Percentiles rank a stretch among this genome's conserved stretches.
Evolutionary conservation across 1,284 basidiomycete genomes (phyloP).

Genomic region (Earliella scabrosa): DNA sequence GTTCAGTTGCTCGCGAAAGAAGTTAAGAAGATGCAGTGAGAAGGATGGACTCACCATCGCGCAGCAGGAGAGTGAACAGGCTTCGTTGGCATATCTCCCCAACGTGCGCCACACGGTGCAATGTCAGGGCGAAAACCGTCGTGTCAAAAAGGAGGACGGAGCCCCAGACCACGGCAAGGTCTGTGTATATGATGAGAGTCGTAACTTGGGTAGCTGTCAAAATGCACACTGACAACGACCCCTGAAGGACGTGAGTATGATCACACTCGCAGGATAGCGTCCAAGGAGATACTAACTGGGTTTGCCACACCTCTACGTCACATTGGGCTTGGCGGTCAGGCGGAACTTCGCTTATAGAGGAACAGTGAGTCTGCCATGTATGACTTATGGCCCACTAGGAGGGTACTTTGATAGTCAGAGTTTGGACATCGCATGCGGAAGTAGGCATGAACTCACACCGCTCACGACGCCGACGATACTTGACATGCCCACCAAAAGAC

Average conservation of each 20-base stretch:
- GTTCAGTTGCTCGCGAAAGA: too few species aligned
- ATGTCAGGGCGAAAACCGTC: background rate
- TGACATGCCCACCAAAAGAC: background rate
- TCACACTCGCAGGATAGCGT: background rate
- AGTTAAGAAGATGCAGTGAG: background rate
- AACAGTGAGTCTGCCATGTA: background rate
- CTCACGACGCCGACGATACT: background rate
- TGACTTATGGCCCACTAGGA: background rate
- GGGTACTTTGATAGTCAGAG: background rate
- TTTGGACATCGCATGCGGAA: background rate
- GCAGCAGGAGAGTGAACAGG: background rate
- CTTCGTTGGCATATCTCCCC: background rate
- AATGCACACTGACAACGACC: background rate
- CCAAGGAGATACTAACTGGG: background rate
- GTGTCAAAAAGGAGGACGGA: background rate
- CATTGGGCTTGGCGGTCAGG: background rate
- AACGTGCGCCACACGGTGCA: background rate
- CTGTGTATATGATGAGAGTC: too few species aligned
- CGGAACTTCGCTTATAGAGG: background rate
- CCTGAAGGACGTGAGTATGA: background rate
- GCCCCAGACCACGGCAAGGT: constrained; percentile 2
- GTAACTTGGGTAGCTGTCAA: background rate
- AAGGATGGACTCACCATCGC: constrained; percentile 7
- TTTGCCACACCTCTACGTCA: background rate
- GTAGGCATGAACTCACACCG: background rate